These are phyloP conservation scores for Sicyos baderoa DNA, from an alignment of 306 rosid genomes.

Conservation along the genomic window DNA sequence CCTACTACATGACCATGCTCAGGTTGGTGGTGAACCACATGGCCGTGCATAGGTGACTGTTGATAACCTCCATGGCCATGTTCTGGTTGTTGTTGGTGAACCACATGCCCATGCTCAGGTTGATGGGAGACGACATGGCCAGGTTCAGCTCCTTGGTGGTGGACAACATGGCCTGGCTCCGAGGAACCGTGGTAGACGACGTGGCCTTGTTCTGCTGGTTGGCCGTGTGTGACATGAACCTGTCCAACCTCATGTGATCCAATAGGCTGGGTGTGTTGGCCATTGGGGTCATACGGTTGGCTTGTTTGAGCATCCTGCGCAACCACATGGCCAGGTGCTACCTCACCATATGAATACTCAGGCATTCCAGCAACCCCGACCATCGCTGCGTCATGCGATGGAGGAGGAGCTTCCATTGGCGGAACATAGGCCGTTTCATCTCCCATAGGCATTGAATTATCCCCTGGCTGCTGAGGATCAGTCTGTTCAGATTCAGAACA, in stretches of 20 bases:
- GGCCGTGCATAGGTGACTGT: background rate
- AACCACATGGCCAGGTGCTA: background rate
- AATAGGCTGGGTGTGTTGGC: constrained; percentile 16
- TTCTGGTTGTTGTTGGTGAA: background rate
- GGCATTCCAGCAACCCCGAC: background rate
- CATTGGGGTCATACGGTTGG: constrained; percentile 19
- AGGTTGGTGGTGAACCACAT: background rate
- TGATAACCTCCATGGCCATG: background rate
- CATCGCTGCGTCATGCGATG: constrained; percentile 21
- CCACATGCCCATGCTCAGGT: background rate
- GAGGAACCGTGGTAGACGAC: constrained; percentile 22
- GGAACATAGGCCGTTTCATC: background rate
- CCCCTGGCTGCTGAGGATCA: constrained; percentile 33
- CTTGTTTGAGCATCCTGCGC: background rate
- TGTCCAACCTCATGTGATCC: constrained; percentile 33
- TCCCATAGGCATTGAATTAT: constrained; percentile 24
- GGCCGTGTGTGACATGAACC: background rate
- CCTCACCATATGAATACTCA: background rate
- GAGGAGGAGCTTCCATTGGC: constrained; percentile 19
- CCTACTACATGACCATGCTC: background rate
- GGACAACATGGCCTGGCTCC: background rate
- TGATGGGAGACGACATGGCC: background rate
- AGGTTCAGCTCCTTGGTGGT: background rate
- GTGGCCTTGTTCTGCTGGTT: background rate
- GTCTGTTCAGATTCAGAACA: constrained; percentile 50